Percentiles rank a stretch among this genome's conserved stretches.
phyloP scores from a whole-genome alignment of 2,329 filamentous ascomycete species.

The Pseudogymnoascus sp. region DNA sequence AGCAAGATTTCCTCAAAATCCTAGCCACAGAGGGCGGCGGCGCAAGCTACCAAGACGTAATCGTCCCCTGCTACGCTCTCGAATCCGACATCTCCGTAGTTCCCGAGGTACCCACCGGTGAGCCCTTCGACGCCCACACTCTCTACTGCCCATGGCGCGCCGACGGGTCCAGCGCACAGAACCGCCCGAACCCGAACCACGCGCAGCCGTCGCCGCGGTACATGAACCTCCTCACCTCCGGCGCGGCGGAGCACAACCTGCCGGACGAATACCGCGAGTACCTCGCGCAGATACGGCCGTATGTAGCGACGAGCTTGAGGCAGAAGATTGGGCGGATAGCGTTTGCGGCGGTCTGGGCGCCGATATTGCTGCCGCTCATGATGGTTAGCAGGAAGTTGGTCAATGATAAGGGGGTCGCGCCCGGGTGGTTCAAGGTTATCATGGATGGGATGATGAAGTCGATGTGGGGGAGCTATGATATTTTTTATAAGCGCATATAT shows the following conservation, averaged over 20 bases:
- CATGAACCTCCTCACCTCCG: conserved; percentile 68
- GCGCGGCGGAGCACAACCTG: conserved; percentile 72
- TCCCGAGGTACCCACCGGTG: conserved; percentile 54
- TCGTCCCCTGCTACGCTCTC: conserved; percentile 70
- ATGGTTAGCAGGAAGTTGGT: conserved; percentile 43
- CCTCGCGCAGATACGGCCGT: conserved; percentile 61
- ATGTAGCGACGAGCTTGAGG: conserved; percentile 56
- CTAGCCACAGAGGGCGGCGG: conserved; percentile 88
- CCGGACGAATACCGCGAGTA: conserved; percentile 72
- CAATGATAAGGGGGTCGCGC: conserved; percentile 60
- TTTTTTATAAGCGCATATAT: conserved; percentile 58
- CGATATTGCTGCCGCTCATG: conserved; percentile 50
- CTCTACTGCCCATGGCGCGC: conserved; percentile 57
- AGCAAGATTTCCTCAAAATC: conserved; percentile 73
- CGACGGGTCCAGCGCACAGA: background rate
- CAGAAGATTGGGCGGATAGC: conserved; percentile 61
- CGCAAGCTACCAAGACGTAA: conserved; percentile 72
- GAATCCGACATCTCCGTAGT: conserved; percentile 49
- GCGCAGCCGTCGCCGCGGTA: conserved; percentile 82
- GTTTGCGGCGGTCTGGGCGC: conserved; percentile 53
- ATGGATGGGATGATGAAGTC: conserved; percentile 46
- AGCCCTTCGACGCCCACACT: conserved; percentile 75
- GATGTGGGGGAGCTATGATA: conserved; percentile 61
- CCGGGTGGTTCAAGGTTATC: conserved; percentile 55
- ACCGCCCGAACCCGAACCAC: conserved; percentile 61